Evolutionary conservation across 495 filamentous ascomycete genomes (phyloP).

Genomic region (Hypoxylon fragiforme): DNA sequence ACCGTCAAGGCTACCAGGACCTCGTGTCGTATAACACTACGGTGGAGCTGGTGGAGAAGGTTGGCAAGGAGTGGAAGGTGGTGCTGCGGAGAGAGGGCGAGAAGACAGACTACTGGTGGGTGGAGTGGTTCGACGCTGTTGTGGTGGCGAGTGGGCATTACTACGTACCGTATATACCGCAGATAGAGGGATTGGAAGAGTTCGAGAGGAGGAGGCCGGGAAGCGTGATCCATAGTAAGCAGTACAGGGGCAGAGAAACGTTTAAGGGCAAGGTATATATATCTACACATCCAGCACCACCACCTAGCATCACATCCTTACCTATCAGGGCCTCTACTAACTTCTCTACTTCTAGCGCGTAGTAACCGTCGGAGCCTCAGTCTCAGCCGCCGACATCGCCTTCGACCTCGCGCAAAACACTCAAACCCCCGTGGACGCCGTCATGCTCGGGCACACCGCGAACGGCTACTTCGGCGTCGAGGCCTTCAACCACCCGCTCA

Average conservation of each 20-base stretch:
- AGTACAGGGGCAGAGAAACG: background rate
- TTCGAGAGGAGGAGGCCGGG: background rate
- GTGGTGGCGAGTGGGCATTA: background rate
- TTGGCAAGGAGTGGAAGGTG: background rate
- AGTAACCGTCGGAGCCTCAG: background rate
- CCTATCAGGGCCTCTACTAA: background rate
- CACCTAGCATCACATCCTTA: background rate
- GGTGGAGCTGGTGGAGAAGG: background rate
- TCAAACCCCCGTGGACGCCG: background rate
- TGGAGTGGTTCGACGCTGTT: background rate
- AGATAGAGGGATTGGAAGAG: background rate
- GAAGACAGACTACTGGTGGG: background rate
- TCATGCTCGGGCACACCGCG: background rate
- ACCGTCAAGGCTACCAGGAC: background rate
- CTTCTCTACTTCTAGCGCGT: background rate
- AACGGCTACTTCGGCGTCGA: background rate
- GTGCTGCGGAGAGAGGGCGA: background rate
- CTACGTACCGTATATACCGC: background rate
- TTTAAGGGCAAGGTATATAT: background rate
- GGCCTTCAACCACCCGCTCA: background rate
- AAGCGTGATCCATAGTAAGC: background rate
- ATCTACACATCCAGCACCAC: too few species aligned
- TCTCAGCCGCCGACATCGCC: background rate
- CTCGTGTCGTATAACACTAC: background rate
- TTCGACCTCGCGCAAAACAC: background rate